Evolutionary conservation across 257 asterid species (phyloP), one percentile per base, ranked within the genome.

Genomic region (Fraxinus excelsior): DNA sequence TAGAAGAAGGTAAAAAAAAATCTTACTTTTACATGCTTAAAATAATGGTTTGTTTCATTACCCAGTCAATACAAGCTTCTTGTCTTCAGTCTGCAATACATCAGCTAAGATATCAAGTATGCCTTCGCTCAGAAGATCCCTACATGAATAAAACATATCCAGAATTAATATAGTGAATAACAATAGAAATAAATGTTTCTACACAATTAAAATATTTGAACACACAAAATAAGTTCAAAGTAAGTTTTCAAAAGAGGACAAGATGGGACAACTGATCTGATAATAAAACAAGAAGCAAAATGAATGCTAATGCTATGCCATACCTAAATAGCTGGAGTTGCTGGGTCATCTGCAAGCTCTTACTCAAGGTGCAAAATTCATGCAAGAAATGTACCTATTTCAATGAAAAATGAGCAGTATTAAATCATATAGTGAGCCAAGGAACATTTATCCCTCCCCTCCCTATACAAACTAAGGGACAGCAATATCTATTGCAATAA

Each of bases 321-420:
- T 86, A 93, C 99, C 97, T 89, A 81, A 89, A 93, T 69, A 93
- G 84, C 80, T 93, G 90, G 72, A 87, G 92, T 83, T 96, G 99
- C 87, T 93, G 96, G 73, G 84, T 93, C 92, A 91, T 84, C 86
- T 90, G 99, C 90, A 96, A 86, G 88, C 98, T 96, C 92, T 96
- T 96, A 80, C 97, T 90, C 78, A 91, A 77, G 69, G 93, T 87
- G 82, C 97, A 93, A 77, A 96, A 96, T 88, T 96, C 99, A 25
- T 91, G 96, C 90, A 95, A 86, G 84, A 93, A 95, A 80, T 77
- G 87, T 68, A 93, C 93, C 99, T 95, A 73, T 78, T 46, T 42
- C 74, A 70, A 16, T 46, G 8, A 16, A 46, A 46, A 46, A 46
- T 1, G 21, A 46, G 18, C 16, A 16, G 58, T 46, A 46, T 16